Evolutionary conservation across 208 protist genomes (phyloP).

Genomic region (Eutreptiella sp.): DNA sequence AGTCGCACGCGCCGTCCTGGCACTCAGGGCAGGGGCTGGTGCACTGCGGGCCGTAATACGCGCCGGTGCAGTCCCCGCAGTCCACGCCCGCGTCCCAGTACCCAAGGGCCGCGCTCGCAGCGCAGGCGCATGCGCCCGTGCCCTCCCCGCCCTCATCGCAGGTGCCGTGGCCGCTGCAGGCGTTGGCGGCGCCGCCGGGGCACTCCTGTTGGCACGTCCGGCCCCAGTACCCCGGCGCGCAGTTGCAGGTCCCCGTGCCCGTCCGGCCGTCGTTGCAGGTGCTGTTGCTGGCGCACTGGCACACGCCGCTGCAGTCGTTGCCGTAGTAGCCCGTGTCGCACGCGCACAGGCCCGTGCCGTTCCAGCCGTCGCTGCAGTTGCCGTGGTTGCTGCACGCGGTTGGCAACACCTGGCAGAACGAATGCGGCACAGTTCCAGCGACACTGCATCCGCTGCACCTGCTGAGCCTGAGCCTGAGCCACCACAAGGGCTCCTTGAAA

Average conservation of each 20-base stretch:
- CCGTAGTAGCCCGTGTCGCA: neutral
- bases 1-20: constrained; percentile 15
- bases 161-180: constrained; percentile 21
- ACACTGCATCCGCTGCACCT: neutral
- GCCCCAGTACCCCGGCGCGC: constrained; percentile 19
- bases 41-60: constrained; percentile 15
- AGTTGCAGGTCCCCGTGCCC: constrained; percentile 3
- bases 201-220: constrained; percentile 18
- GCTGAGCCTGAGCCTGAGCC: no score
- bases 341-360: constrained; percentile 3
- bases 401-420: neutral
- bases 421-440: neutral
- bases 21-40: neutral
- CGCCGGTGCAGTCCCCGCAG: neutral
- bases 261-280: neutral
- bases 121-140: constrained; percentile 8
- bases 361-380: constrained; percentile 1
- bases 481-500: no score
- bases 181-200: constrained; percentile 13
- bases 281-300: neutral
- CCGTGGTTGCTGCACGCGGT: constrained; percentile 2
- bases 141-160: constrained; percentile 18
- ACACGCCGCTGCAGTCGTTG: neutral
- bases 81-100: constrained; percentile 22
- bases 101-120: neutral